Percentiles rank a stretch among this genome's conserved stretches.
These are phyloP conservation scores for Prosopis cineraria DNA, from an alignment of 306 rosid species.

Conservation along the genomic window DNA sequence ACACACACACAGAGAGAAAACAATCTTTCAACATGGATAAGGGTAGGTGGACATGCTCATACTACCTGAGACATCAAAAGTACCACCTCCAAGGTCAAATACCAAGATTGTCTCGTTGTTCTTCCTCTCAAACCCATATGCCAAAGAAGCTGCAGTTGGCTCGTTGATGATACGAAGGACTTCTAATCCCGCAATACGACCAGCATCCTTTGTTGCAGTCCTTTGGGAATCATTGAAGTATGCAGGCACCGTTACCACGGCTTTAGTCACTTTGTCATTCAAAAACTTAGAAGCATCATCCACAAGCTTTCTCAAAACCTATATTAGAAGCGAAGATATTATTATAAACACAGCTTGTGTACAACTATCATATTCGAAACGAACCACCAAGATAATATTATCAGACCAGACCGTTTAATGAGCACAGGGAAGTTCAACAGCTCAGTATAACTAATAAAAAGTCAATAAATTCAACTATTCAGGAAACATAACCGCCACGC, in stretches of 20 bases:
- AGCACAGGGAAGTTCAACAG: not conserved
- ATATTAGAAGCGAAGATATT: not conserved
- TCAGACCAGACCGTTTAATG: not conserved
- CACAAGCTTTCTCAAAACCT: constrained; percentile 90
- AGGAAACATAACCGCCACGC: not conserved
- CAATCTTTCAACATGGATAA: not conserved
- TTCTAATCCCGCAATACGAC: constrained; percentile 94
- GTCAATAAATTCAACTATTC: not conserved
- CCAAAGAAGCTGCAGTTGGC: constrained; percentile 96
- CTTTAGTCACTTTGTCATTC: constrained; percentile 95
- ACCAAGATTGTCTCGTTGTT: constrained; percentile 94
- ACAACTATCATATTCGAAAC: not conserved
- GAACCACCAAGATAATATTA: not conserved
- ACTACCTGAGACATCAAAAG: constrained; percentile 95
- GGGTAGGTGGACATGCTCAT: not conserved
- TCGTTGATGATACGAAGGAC: constrained; percentile 95
- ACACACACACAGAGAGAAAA: not conserved
- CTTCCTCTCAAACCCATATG: constrained; percentile 94
- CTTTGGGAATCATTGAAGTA: constrained; percentile 99
- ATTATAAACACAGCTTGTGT: not conserved
- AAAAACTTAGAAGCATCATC: constrained; percentile 96
- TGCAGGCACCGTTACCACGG: constrained; percentile 97
- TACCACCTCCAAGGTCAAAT: constrained; percentile 98
- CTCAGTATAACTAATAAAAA: not conserved
- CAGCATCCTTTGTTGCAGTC: constrained; percentile 99